Conservation (phyloP, 805 yeast genomes). For the Ogataea methylovora region DNA sequence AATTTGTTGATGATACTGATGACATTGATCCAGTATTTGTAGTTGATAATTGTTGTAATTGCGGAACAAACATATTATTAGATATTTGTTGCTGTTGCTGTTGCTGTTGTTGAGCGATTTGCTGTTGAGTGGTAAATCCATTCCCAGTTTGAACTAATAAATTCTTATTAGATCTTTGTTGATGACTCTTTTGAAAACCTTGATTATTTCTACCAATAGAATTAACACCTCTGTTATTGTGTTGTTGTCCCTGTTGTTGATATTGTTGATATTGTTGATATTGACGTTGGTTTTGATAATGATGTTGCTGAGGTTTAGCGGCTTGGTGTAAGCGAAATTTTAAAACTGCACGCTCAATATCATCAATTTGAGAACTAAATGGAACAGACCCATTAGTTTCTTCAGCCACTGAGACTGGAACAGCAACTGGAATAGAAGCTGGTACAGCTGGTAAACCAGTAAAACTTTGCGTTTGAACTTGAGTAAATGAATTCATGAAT, state of each 20-base stretch:
- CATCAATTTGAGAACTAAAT: conserved; percentile 8
- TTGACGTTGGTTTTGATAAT: neutral
- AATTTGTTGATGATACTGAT: conserved; percentile 1
- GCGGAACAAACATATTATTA: no score
- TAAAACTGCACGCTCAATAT: conserved; percentile 5
- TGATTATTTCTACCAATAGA: neutral
- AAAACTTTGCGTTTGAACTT: no score
- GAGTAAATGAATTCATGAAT: no score
- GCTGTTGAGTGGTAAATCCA: neutral
- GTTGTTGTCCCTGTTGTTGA: neutral
- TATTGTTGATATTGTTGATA: conserved; percentile 1
- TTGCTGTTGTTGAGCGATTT: neutral
- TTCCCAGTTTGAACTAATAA: no score
- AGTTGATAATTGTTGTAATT: neutral
- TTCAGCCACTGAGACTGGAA: no score
- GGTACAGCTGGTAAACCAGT: no score
- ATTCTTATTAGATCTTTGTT: no score
- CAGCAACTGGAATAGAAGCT: no score
- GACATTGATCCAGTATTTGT: conserved; percentile 1
- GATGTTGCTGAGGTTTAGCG: neutral
- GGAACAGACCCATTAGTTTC: conserved; percentile 1
- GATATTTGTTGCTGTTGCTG: neutral
- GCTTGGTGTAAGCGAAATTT: neutral
- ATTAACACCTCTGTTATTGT: neutral
- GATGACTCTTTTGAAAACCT: neutral